Percentiles rank a stretch among this genome's conserved stretches.
phyloP scores from a whole-genome alignment of 2,329 filamentous ascomycete genomes.

The Fusarium succisae region DNA sequence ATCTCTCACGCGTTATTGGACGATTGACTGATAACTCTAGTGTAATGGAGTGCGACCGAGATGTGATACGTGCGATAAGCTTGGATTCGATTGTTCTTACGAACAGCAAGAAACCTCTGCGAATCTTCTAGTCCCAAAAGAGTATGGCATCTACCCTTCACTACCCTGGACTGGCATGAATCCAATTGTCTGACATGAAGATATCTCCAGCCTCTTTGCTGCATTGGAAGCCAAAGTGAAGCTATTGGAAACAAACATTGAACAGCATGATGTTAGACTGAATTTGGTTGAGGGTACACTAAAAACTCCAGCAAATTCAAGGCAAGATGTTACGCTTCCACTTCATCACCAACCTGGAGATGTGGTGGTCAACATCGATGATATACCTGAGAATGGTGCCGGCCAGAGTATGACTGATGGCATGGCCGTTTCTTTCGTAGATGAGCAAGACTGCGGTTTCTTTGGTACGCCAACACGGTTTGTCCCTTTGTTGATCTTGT shows the following conservation, averaged over 20 bases:
- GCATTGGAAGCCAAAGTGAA: background rate
- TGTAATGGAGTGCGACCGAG: background rate
- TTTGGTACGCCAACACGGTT: background rate
- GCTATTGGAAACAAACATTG: background rate
- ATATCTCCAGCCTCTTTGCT: background rate
- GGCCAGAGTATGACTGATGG: background rate
- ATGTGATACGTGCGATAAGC: constrained; percentile 10
- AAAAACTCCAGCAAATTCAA: background rate
- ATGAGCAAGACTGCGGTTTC: constrained; percentile 8
- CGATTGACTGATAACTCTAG: background rate
- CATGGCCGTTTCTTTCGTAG: constrained; percentile 1
- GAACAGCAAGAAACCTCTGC: constrained; percentile 2
- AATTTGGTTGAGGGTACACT: background rate
- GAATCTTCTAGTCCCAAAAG: constrained; percentile 6
- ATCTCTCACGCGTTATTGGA: background rate
- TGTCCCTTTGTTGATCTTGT: rapidly evolving
- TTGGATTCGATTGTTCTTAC: constrained; percentile 1
- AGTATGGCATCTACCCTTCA: background rate
- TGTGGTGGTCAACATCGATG: background rate
- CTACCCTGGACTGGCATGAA: background rate
- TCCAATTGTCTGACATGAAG: background rate
- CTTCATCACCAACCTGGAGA: background rate
- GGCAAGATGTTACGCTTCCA: background rate
- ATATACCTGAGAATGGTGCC: rapidly evolving
- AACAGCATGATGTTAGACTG: background rate